Evolutionary conservation across 2,329 filamentous ascomycete genomes (phyloP).

Genomic region (Neobulgaria alba): DNA sequence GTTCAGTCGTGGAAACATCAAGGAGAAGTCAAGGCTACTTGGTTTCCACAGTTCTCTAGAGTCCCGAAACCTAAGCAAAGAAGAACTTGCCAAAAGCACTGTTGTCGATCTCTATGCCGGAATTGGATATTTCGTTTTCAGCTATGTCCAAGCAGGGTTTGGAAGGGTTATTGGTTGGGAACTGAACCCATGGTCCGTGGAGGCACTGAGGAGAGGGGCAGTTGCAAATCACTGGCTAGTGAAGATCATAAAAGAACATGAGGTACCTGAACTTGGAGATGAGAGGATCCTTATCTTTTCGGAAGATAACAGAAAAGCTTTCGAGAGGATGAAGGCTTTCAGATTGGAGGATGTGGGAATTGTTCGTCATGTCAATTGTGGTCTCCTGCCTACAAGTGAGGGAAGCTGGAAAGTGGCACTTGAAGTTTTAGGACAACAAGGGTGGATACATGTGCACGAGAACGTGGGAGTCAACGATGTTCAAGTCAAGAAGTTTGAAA

Average conservation of each 20-base stretch:
- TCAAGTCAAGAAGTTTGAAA: constrained; percentile 25
- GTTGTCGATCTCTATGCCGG: constrained; percentile 83
- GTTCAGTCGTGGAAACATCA: constrained; percentile 87
- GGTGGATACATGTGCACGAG: constrained; percentile 59
- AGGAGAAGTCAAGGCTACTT: constrained; percentile 75
- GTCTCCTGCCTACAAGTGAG: constrained; percentile 51
- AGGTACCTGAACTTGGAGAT: constrained; percentile 30
- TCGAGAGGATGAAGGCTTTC: constrained; percentile 13
- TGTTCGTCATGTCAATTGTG: constrained; percentile 52
- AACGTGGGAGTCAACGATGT: constrained; percentile 52
- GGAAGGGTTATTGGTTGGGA: constrained; percentile 75
- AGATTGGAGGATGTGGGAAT: constrained; percentile 23
- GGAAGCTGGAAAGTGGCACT: constrained; percentile 44
- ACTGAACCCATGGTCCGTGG: constrained; percentile 79
- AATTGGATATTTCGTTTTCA: constrained; percentile 90
- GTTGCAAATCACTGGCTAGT: constrained; percentile 57
- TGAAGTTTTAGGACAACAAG: constrained; percentile 34
- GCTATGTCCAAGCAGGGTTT: constrained; percentile 64
- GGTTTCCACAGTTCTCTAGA: constrained; percentile 32
- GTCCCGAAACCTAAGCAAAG: constrained; percentile 5
- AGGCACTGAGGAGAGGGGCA: constrained; percentile 72
- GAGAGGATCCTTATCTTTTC: constrained; percentile 58
- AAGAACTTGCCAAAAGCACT: constrained; percentile 3
- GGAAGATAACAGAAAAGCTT: constrained; percentile 52
- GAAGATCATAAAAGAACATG: constrained; percentile 36